Conservation (phyloP, 108 stramenopile genomes). For the Tribonema minus region DNA sequence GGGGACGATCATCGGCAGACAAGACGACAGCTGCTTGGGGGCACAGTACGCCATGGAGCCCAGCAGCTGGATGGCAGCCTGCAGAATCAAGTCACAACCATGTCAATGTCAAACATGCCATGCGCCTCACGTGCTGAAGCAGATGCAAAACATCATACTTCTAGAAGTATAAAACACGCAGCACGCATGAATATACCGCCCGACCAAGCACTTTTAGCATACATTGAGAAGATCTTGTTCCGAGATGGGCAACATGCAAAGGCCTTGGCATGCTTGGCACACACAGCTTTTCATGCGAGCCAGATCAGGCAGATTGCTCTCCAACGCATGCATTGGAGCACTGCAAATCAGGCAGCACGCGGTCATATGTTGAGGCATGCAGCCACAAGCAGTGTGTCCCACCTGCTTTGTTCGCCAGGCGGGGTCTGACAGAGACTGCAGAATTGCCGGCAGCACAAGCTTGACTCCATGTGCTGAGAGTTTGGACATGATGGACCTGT, state of each 20-base stretch:
- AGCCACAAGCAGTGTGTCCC: neutral
- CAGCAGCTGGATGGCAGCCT: slow-evolving; percentile 76
- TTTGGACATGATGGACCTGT: slow-evolving; percentile 87
- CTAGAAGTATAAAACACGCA: too few species aligned
- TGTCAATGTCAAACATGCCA: neutral
- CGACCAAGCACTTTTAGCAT: too few species aligned
- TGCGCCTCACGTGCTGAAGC: neutral
- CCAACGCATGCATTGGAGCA: neutral
- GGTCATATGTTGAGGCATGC: neutral
- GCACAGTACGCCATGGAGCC: slow-evolving; percentile 96
- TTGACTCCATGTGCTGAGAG: slow-evolving; percentile 94
- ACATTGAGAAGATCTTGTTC: too few species aligned
- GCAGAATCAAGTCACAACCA: neutral
- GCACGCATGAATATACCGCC: too few species aligned
- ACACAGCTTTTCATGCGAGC: too few species aligned
- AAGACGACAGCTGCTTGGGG: slow-evolving; percentile 91
- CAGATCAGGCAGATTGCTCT: neutral
- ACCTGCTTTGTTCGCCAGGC: slow-evolving; percentile 96
- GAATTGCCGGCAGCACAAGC: slow-evolving; percentile 87
- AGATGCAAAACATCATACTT: too few species aligned
- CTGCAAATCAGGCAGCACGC: neutral
- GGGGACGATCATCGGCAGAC: slow-evolving; percentile 94
- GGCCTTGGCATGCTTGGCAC: too few species aligned
- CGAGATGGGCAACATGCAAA: too few species aligned
- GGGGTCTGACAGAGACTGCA: slow-evolving; percentile 81